phyloP scores from a whole-genome alignment of 2,329 filamentous ascomycete species.

The Penicillium corylophilum region DNA sequence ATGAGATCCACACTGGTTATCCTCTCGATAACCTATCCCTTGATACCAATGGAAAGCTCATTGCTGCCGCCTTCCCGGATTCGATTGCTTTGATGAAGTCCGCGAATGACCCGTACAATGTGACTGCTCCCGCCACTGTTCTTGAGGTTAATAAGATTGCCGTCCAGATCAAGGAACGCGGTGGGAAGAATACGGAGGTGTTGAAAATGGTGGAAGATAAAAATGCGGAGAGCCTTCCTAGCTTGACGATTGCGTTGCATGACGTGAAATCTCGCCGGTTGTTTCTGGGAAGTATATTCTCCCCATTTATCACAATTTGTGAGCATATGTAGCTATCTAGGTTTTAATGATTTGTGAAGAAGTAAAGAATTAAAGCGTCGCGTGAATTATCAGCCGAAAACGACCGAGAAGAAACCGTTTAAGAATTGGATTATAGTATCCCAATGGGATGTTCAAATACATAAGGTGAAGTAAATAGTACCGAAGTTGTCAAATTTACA shows the following conservation, averaged over 20 bases:
- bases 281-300: slow-evolving; percentile 20
- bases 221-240: slow-evolving; percentile 24
- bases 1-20: slow-evolving; percentile 26
- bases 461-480: too few relatives aligned
- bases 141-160: background rate
- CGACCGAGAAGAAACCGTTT: too few relatives aligned
- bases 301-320: slow-evolving; percentile 25
- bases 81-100: slow-evolving; percentile 16
- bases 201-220: slow-evolving; percentile 37
- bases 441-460: too few relatives aligned
- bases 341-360: too few relatives aligned
- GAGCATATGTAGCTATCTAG: background rate
- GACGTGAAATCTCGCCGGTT: slow-evolving; percentile 12
- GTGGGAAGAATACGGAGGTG: slow-evolving; percentile 22
- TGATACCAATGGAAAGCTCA: slow-evolving; percentile 38
- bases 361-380: too few relatives aligned
- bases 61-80: slow-evolving; percentile 34
- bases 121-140: background rate
- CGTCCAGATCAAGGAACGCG: background rate
- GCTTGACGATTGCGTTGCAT: slow-evolving; percentile 14
- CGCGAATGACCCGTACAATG: slow-evolving; percentile 21
- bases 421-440: too few relatives aligned
- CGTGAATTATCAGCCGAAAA: too few relatives aligned
- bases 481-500: too few relatives aligned
- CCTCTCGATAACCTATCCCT: slow-evolving; percentile 39